These are phyloP conservation scores for Trichosanthes cucumerina DNA, from an alignment of 306 rosid species.

Conservation along the genomic window DNA sequence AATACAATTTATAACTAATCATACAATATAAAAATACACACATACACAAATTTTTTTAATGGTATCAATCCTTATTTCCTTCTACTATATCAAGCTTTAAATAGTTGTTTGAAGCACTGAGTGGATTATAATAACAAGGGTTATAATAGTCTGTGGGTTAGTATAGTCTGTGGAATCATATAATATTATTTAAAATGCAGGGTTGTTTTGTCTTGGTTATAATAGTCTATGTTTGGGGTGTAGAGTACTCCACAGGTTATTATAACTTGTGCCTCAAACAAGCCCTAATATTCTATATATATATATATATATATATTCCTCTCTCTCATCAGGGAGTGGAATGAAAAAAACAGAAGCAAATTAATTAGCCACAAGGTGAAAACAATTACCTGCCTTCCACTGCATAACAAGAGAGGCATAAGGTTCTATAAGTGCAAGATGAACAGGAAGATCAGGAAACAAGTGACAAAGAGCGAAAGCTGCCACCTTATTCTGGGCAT, in stretches of 20 bases:
- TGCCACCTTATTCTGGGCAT: slow-evolving; percentile 92
- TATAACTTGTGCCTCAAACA: too few species aligned
- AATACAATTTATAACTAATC: not conserved
- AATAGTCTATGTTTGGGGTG: too few species aligned
- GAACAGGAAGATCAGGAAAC: slow-evolving; percentile 78
- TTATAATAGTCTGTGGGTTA: too few species aligned
- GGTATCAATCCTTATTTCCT: not conserved
- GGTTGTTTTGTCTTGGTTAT: too few species aligned
- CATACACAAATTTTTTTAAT: not conserved
- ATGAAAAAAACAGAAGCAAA: not conserved
- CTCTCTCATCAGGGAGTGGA: not conserved
- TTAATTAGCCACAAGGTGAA: not conserved
- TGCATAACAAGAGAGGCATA: slow-evolving; percentile 59
- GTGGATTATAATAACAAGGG: too few species aligned
- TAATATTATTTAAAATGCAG: too few species aligned
- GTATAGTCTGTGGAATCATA: too few species aligned
- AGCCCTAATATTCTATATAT: not conserved
- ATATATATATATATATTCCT: not conserved
- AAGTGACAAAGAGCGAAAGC: slow-evolving; percentile 76
- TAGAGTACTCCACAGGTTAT: too few species aligned
- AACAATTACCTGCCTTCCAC: slow-evolving; percentile 62
- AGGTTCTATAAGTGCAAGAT: slow-evolving; percentile 59
- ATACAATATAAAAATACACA: not conserved
- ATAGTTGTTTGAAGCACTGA: too few species aligned
- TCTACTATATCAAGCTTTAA: not conserved